A percentile compares a stretch with the other conserved stretches of the same genome.
Conservation (phyloP, 805 yeast species). For the Lipomyces yamanashiensis region DNA sequence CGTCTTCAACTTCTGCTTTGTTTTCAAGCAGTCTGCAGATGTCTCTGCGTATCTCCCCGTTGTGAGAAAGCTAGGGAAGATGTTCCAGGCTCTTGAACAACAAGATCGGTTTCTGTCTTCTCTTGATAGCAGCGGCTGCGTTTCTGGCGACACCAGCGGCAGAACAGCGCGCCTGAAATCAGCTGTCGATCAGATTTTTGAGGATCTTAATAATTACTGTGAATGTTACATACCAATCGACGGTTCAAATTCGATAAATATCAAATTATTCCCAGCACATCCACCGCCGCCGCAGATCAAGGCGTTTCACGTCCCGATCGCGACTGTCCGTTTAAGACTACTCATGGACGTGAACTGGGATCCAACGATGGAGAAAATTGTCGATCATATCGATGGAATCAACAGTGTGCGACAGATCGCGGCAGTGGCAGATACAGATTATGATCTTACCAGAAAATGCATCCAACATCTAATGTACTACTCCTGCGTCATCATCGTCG, state of each 20-base stretch:
- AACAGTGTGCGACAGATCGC: constrained; percentile 81
- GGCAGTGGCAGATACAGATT: constrained; percentile 79
- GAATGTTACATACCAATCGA: constrained; percentile 96
- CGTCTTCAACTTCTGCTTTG: constrained; percentile 90
- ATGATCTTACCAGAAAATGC: constrained; percentile 77
- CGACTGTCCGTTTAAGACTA: constrained; percentile 74
- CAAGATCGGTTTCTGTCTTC: constrained; percentile 75
- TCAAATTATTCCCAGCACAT: constrained; percentile 88
- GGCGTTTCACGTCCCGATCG: constrained; percentile 87
- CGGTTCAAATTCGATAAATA: constrained; percentile 84
- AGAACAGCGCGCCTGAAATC: constrained; percentile 56
- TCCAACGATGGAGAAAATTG: constrained; percentile 87
- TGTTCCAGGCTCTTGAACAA: constrained; percentile 87
- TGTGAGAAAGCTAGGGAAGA: constrained; percentile 78
- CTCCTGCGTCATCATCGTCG: constrained; percentile 79
- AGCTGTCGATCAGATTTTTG: constrained; percentile 85
- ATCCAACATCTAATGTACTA: constrained; percentile 90
- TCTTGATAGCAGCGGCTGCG: too few species aligned
- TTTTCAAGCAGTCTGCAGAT: constrained; percentile 80
- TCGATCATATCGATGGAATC: constrained; percentile 86
- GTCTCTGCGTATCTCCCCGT: constrained; percentile 86
- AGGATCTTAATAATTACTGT: constrained; percentile 91
- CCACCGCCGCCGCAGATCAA: constrained; percentile 77
- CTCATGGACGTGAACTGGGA: constrained; percentile 94
- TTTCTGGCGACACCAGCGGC: too few species aligned